Percentiles rank a stretch among this genome's conserved stretches.
Conservation (phyloP, 208 protist genomes). For the Trichomonas tenax region DNA sequence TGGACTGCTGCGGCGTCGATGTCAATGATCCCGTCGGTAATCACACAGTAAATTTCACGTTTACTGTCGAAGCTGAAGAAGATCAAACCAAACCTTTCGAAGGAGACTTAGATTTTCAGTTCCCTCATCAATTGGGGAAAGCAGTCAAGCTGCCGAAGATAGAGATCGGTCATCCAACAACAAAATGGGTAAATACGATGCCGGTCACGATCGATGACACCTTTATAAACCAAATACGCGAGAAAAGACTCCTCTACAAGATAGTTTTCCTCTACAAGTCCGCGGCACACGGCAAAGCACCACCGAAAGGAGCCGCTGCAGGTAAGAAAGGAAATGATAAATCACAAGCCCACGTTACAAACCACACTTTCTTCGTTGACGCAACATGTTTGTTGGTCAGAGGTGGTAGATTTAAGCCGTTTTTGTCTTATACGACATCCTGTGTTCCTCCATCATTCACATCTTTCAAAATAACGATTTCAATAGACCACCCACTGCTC, state of each 20-base stretch:
- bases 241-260: neutral
- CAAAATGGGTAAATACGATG: neutral
- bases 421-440: neutral
- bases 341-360: neutral
- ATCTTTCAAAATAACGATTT: neutral
- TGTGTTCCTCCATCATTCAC: neutral
- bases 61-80: neutral
- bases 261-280: neutral
- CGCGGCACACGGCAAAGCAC: neutral
- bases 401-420: neutral
- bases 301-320: neutral
- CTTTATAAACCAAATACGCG: neutral
- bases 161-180: neutral
- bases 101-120: neutral
- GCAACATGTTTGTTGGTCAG: neutral
- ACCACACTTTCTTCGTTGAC: conserved; percentile 13
- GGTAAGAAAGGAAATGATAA: neutral
- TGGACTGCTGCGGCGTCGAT: neutral
- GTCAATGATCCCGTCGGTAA: neutral
- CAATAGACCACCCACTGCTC: neutral
- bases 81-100: neutral
- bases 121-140: neutral
- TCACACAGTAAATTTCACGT: conserved; percentile 11
- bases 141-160: neutral
- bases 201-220: neutral